A percentile compares a stretch with the other conserved stretches of the same genome.
These are phyloP conservation scores for Alnus glutinosa DNA, from an alignment of 306 rosid species.

Conservation along the genomic window DNA sequence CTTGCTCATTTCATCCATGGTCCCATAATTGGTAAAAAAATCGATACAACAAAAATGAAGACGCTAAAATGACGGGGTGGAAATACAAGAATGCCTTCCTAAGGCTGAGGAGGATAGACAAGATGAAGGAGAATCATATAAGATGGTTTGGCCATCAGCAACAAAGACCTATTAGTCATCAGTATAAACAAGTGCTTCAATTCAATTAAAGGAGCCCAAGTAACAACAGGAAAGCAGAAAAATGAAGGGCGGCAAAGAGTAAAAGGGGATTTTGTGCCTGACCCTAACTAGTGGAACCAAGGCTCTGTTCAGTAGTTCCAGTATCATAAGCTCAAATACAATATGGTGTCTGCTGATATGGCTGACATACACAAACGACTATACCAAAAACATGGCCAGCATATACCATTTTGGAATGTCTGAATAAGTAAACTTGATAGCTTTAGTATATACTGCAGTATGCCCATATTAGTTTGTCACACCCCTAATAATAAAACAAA, in stretches of 20 bases:
- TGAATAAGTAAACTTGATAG: not conserved
- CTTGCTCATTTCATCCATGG: not conserved
- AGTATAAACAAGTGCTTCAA: not conserved
- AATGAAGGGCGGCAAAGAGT: not conserved
- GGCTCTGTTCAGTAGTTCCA: not conserved
- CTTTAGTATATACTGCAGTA: not conserved
- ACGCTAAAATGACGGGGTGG: not conserved
- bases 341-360: not conserved
- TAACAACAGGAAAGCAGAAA: not conserved
- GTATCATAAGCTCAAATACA: not conserved
- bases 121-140: not conserved
- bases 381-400: not conserved
- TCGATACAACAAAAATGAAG: not conserved
- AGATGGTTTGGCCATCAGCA: not conserved
- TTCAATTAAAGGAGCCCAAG: not conserved
- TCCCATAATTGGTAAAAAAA: not conserved
- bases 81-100: not conserved
- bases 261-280: not conserved
- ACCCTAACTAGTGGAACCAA: not conserved
- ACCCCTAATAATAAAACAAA: not conserved
- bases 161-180: not conserved
- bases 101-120: not conserved
- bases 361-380: not conserved
- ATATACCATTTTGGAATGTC: not conserved
- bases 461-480: not conserved